Percentiles rank a stretch among this genome's conserved stretches.
phyloP scores from a whole-genome alignment of 352 stramenopile genomes.

The Phytophthora pseudosyringae region DNA sequence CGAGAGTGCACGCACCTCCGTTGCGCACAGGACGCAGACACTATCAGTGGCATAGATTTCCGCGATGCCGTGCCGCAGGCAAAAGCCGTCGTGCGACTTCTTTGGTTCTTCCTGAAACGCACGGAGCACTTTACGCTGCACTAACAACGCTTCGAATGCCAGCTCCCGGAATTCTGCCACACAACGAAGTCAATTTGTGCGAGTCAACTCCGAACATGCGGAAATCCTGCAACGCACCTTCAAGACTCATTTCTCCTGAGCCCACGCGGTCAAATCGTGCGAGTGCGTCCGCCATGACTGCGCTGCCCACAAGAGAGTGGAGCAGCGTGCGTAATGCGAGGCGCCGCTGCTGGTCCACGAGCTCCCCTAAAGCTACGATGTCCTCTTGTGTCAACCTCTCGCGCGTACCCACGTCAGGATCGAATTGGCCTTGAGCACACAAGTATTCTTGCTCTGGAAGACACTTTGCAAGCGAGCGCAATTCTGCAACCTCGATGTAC shows the following conservation, averaged over 20 bases:
- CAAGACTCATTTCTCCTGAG: conserved; percentile 63
- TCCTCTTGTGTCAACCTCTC: conserved; percentile 34
- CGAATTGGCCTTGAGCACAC: conserved; percentile 13
- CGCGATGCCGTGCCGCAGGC: conserved; percentile 55
- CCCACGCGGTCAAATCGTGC: conserved; percentile 59
- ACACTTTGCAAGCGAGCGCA: conserved; percentile 67
- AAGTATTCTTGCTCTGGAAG: conserved; percentile 10
- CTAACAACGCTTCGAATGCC: conserved; percentile 43
- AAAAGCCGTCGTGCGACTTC: conserved; percentile 44
- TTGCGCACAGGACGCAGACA: conserved; percentile 54
- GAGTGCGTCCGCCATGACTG: conserved; percentile 45
- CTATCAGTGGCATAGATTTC: conserved; percentile 52
- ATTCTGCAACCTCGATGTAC: conserved; percentile 73
- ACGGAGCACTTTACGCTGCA: conserved; percentile 32
- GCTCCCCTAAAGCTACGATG: conserved; percentile 23
- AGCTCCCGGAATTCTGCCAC: conserved; percentile 58
- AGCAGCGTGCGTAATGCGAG: conserved; percentile 37
- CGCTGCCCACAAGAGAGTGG: conserved; percentile 53
- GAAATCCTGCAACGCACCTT: conserved; percentile 33
- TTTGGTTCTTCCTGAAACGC: conserved; percentile 51
- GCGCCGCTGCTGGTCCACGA: conserved; percentile 37
- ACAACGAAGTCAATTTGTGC: not conserved
- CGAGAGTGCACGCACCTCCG: conserved; percentile 41
- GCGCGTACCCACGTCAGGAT: conserved; percentile 22
- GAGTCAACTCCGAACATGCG: not conserved